phyloP scores from a whole-genome alignment of 805 yeast species.

The Myxozyma monticola region DNA sequence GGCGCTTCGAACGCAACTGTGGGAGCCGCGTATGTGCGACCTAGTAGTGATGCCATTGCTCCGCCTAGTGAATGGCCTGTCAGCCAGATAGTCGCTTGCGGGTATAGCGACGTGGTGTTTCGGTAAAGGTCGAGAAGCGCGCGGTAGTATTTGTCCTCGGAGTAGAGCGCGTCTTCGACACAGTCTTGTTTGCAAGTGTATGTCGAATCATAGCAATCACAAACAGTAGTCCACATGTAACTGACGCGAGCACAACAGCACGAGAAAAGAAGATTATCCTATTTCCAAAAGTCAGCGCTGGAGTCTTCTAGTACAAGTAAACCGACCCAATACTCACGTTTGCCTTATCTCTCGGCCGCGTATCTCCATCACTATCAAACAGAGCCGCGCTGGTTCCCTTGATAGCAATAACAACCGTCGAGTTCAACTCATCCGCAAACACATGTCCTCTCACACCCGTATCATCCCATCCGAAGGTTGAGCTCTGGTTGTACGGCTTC shows the following conservation, averaged over 20 bases:
- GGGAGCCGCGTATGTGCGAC: constrained; percentile 89
- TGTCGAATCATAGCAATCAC: constrained; percentile 83
- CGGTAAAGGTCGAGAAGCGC: constrained; percentile 77
- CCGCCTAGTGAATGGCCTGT: constrained; percentile 98
- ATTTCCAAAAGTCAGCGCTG: background rate
- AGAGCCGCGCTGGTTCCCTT: constrained; percentile 89
- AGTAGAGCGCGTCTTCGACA: constrained; percentile 71
- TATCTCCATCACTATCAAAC: constrained; percentile 54
- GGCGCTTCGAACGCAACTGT: constrained; percentile 92
- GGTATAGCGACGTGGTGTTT: constrained; percentile 67
- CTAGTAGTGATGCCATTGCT: constrained; percentile 74
- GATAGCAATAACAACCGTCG: constrained; percentile 70
- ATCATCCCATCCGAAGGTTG: constrained; percentile 81
- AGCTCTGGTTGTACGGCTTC: constrained; percentile 26
- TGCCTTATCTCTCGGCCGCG: constrained; percentile 74
- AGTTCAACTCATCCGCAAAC: constrained; percentile 60
- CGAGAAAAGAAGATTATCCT: constrained; percentile 82
- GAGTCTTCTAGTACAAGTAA: background rate
- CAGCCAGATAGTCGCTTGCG: constrained; percentile 76
- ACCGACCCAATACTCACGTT: constrained; percentile 42
- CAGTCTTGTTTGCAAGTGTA: constrained; percentile 90
- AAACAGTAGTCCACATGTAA: constrained; percentile 92
- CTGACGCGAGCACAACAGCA: constrained; percentile 96
- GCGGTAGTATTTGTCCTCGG: constrained; percentile 80
- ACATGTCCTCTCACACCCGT: constrained; percentile 90